These are phyloP conservation scores for Acer yangbiense DNA, from an alignment of 345 rosid genomes.

Conservation along the genomic window DNA sequence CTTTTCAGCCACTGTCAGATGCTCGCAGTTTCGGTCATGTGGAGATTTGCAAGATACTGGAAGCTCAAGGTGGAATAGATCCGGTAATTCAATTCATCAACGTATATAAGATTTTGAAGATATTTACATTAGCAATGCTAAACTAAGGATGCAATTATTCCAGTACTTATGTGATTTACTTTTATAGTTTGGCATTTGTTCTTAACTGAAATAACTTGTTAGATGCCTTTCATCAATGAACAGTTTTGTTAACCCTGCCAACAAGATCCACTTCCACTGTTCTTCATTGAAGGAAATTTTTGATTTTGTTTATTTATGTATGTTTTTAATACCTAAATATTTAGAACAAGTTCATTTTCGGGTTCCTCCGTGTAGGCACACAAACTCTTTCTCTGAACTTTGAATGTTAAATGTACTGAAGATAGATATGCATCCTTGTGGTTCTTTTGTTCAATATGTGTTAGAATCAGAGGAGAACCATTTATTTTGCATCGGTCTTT, in stretches of 20 bases:
- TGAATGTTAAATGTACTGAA: too few relatives aligned
- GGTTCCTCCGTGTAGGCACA: not conserved
- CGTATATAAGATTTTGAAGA: not conserved
- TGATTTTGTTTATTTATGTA: not conserved
- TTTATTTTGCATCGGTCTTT: constrained; percentile 3
- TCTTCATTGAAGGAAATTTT: not conserved
- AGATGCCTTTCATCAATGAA: not conserved
- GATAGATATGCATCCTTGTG: not conserved
- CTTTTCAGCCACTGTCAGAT: constrained; percentile 62
- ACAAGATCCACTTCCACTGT: not conserved
- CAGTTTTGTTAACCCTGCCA: not conserved
- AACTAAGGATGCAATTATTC: not conserved
- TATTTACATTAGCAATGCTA: not conserved
- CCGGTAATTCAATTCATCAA: constrained; percentile 39
- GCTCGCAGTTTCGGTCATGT: constrained; percentile 50
- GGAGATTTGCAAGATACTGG: constrained; percentile 51
- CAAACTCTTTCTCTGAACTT: not conserved
- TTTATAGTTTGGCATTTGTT: not conserved
- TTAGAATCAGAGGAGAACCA: not conserved
- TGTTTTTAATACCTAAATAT: not conserved
- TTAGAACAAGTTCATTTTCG: not conserved
- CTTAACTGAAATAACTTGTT: not conserved
- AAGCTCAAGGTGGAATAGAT: constrained; percentile 55
- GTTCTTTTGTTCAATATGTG: not conserved
- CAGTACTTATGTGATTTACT: not conserved